phyloP scores from a whole-genome alignment of 2,329 filamentous ascomycete species.

The Penicillium fuscoglaucum region DNA sequence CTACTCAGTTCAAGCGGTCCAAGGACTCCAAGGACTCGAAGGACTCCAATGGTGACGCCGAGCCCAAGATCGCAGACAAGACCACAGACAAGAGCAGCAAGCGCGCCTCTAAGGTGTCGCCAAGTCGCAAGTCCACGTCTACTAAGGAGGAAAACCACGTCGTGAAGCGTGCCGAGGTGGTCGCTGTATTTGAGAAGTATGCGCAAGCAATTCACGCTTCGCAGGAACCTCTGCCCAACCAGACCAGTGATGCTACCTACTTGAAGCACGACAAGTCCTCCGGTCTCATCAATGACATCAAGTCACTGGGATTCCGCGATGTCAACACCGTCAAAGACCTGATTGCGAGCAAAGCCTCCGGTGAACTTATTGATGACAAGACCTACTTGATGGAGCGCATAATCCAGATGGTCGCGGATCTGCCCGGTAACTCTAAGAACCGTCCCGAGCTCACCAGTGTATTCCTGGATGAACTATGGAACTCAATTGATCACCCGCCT shows the following conservation, averaged over 20 bases:
- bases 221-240: conserved; percentile 61
- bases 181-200: conserved; percentile 46
- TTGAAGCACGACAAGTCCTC: conserved; percentile 53
- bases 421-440: conserved; percentile 63
- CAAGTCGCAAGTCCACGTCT: conserved; percentile 26
- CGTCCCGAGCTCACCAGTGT: conserved; percentile 64
- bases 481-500: conserved; percentile 70
- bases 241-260: conserved; percentile 65
- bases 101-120: conserved; percentile 35
- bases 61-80: conserved; percentile 28
- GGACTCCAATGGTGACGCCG: conserved; percentile 34
- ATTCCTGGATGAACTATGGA: conserved; percentile 70
- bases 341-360: conserved; percentile 62
- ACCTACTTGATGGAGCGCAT: conserved; percentile 74
- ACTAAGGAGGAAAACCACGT: conserved; percentile 29
- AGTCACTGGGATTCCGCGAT: conserved; percentile 57
- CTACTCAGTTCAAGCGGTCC: conserved; percentile 41
- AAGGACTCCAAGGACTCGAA: conserved; percentile 25
- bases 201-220: conserved; percentile 55
- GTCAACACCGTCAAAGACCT: conserved; percentile 63
- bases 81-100: conserved; percentile 25
- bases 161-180: conserved; percentile 44
- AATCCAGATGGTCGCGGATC: conserved; percentile 66
- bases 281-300: conserved; percentile 59
- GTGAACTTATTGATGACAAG: conserved; percentile 69